Conservation (phyloP, 495 filamentous ascomycete species). For the Talaromyces proteolyticus region DNA sequence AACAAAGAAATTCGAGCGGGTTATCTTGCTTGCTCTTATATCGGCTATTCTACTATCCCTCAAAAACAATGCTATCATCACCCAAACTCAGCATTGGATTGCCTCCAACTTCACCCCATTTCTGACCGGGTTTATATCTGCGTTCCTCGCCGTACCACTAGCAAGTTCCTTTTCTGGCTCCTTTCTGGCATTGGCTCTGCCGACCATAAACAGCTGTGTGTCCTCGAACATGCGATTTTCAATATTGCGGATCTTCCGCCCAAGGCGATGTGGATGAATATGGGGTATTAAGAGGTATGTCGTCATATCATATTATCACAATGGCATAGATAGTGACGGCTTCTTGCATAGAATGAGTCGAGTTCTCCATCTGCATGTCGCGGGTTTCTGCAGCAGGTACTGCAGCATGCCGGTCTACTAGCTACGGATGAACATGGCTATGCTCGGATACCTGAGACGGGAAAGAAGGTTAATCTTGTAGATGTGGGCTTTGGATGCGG, state of each 20-base stretch:
- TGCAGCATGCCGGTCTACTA: neutral
- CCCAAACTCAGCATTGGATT: too few relatives aligned
- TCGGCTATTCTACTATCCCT: too few relatives aligned
- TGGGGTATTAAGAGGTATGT: neutral
- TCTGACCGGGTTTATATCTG: too few relatives aligned
- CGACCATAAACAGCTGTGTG: neutral
- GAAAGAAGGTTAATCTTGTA: neutral
- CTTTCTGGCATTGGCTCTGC: neutral
- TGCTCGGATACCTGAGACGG: neutral
- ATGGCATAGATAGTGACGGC: neutral
- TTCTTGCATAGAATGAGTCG: neutral
- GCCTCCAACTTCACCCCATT: too few relatives aligned
- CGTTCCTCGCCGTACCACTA: too few relatives aligned
- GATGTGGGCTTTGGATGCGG: neutral
- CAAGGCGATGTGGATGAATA: neutral
- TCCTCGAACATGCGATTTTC: neutral
- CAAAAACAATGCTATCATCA: too few relatives aligned
- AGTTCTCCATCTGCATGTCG: neutral
- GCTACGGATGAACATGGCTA: neutral
- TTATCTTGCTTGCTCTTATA: too few relatives aligned
- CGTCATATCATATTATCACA: neutral
- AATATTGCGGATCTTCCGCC: neutral
- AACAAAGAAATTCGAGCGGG: too few relatives aligned
- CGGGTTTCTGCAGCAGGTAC: neutral
- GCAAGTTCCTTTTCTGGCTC: neutral